Evolutionary conservation across 352 stramenopile genomes (phyloP), one percentile per base, ranked within the genome.

Genomic region (Phytophthora foliorum): DNA sequence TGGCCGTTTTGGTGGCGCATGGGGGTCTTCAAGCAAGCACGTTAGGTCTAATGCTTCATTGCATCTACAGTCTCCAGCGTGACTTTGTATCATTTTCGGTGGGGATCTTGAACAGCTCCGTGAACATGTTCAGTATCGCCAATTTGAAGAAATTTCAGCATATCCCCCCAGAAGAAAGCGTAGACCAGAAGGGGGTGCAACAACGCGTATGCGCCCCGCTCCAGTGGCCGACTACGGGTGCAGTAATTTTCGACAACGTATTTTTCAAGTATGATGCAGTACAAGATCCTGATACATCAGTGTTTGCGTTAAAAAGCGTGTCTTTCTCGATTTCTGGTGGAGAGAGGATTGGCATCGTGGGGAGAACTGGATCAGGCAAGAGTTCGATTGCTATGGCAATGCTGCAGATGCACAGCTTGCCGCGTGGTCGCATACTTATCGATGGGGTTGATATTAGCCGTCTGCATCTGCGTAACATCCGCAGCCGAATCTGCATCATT

Each of bases 391-490:
- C 81, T 34, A 86, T 84, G 69, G 82, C 78, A 22, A 62, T 92
- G 24, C 67, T 91, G 25, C 82, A 86, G 10, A 78, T 92, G 45
- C 67, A 81, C 16, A 55, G 58, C n/a, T 51, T 74, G 11, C 58
- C 66, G 17, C 42, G 41, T 21, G 94, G 94, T 1, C 77, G 78
- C 11, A 94, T 98, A 64, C n/a, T 86, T 4, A 96, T 98, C 49
- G 95, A 98, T 69, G 92, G 87, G 1, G 72, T 95, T 4, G 88
- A 98, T 63, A 90, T 94, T 49, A 79, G 76, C 31, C 55, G 51
- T 7, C 41, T 90, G 14, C 67, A 68, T 16, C 48, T 90, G 17
- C 66, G 72, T 16, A 74, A 73, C 22, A 67, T 90, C 42, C 81
- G 81, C 25, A 81, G 72, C 13, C 73, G 78, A 11, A 71, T 90